phyloP scores from a whole-genome alignment of 148 eudicot species.

The Talinum fruticosum region DNA sequence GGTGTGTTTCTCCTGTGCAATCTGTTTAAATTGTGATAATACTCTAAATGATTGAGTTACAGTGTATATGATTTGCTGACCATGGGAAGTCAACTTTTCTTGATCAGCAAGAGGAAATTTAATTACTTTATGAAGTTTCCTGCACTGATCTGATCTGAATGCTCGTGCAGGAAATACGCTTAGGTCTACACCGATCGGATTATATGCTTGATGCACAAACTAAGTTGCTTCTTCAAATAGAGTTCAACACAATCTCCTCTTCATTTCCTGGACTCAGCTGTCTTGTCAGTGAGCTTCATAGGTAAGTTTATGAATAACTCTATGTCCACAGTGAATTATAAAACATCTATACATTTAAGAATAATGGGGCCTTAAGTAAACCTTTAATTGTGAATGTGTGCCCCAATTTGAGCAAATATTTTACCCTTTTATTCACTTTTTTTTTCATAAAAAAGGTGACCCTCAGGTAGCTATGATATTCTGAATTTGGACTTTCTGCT shows the following conservation, averaged over 20 bases:
- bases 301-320: constrained; percentile 39
- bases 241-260: constrained; percentile 85
- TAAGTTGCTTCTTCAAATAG: constrained; percentile 84
- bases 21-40: background rate
- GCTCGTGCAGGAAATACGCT: constrained; percentile 67
- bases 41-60: background rate
- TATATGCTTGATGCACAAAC: constrained; percentile 97
- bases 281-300: constrained; percentile 89
- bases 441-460: no score
- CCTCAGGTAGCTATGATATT: background rate
- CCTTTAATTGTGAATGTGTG: background rate
- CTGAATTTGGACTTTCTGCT: constrained; percentile 22
- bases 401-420: background rate
- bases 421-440: no score
- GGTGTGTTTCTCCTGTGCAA: constrained; percentile 16
- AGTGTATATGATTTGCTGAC: no score
- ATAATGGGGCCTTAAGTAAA: background rate
- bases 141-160: background rate
- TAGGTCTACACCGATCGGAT: constrained; percentile 97
- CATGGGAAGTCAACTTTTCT: background rate
- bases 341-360: background rate
- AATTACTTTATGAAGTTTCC: constrained; percentile 1
- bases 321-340: constrained; percentile 8
- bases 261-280: constrained; percentile 79
- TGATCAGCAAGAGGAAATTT: background rate